phyloP scores from a whole-genome alignment of 306 rosid genomes.

The Cajanus cajan region DNA sequence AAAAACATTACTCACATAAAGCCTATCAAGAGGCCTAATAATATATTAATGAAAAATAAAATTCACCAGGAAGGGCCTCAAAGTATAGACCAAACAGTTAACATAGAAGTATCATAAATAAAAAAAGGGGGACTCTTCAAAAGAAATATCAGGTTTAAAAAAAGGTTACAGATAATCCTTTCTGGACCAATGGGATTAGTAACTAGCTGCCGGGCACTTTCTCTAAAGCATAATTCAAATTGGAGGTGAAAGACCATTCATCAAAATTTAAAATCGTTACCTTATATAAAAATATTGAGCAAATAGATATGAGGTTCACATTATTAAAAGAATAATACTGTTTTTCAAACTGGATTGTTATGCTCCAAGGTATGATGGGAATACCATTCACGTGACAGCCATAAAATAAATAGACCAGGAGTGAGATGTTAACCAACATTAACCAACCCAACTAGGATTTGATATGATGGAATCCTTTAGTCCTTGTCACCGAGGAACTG shows the following conservation, averaged over 20 bases:
- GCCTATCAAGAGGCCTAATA: neutral
- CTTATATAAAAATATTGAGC: neutral
- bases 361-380: conserved; percentile 12
- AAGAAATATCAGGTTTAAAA: neutral
- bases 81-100: neutral
- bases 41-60: neutral
- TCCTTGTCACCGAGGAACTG: conserved; percentile 64
- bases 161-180: neutral
- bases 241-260: neutral
- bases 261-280: neutral
- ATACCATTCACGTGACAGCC: conserved; percentile 18
- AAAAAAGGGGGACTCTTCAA: neutral
- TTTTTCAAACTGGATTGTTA: neutral
- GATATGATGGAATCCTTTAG: conserved; percentile 36
- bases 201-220: neutral
- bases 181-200: neutral
- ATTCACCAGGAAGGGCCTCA: neutral
- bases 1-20: neutral
- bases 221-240: neutral
- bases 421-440: conserved; percentile 13
- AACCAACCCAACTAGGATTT: conserved; percentile 37
- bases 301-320: neutral
- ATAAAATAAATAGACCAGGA: neutral
- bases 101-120: neutral
- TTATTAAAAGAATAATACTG: neutral